phyloP scores from a whole-genome alignment of 306 rosid genomes.

The Clitoria ternatea region DNA sequence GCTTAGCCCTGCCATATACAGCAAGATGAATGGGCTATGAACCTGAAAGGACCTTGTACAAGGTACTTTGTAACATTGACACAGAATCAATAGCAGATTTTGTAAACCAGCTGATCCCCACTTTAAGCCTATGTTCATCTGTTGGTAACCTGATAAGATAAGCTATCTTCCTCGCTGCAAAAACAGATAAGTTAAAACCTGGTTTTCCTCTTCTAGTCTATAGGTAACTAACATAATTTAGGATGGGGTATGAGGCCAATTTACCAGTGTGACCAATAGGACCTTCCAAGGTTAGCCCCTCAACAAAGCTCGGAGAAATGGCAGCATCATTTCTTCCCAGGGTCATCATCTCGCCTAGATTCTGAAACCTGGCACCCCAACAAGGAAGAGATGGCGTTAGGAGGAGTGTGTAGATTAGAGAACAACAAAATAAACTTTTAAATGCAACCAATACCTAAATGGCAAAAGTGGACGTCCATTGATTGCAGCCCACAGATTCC shows the following conservation, averaged over 20 bases:
- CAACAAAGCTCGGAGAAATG: slow-evolving; percentile 83
- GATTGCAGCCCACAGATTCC: slow-evolving; percentile 99
- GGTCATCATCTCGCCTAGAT: slow-evolving; percentile 95
- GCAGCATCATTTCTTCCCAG: slow-evolving; percentile 91
- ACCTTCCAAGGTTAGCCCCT: slow-evolving; percentile 89
- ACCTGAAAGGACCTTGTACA: slow-evolving; percentile 55
- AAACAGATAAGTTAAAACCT: slow-evolving; percentile 13
- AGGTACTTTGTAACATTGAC: slow-evolving; percentile 62
- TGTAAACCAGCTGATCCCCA: slow-evolving; percentile 92
- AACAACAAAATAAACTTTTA: neutral
- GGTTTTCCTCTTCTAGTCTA: neutral
- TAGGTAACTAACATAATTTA: neutral
- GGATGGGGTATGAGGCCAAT: neutral
- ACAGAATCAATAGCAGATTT: slow-evolving; percentile 83
- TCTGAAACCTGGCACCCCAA: slow-evolving; percentile 66
- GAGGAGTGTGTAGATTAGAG: neutral
- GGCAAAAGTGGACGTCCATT: slow-evolving; percentile 94
- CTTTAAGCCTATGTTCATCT: slow-evolving; percentile 82
- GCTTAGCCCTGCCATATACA: slow-evolving; percentile 7
- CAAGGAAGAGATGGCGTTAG: slow-evolving; percentile 2
- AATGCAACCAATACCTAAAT: slow-evolving; percentile 57
- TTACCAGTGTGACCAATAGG: slow-evolving; percentile 84
- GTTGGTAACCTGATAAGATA: slow-evolving; percentile 92
- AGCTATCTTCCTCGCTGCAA: slow-evolving; percentile 91
- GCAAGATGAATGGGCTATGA: slow-evolving; percentile 30